Evolutionary conservation across 352 stramenopile genomes (phyloP), one percentile per base, ranked within the genome.

Genomic region (Globisporangium echinulatum): DNA sequence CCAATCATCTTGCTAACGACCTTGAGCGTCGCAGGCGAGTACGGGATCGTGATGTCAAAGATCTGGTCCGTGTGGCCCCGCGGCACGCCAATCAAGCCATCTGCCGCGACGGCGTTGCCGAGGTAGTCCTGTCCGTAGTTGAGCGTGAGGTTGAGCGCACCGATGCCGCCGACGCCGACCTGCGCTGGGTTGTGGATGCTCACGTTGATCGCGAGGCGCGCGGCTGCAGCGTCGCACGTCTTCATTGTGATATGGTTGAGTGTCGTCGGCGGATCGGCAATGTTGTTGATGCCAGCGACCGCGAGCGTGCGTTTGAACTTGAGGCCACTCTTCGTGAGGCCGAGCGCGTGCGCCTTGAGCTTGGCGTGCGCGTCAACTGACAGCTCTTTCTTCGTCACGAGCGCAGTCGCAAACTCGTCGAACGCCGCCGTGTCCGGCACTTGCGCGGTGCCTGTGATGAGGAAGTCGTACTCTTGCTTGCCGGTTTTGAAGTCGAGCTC

Each of bases 81-180:
- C n/a, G 77, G 77, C 17, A 87, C 52, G 46, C 74, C 74, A 40
- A 77, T 52, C 49, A 73, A 55, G 13, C 73, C 64, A 40, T 76
- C 63, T 10, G 61, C 53, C 49, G 79, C 84, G 42, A 84, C 50
- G 2, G 76, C 75, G 61, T 88, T 84, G 17, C 81, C 81, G 48
- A 91, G 61, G 64, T 87, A 91, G 36, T 72, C 68, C 46, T 84
- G 55, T 11, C 65, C 56, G 63, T 80, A 86, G 70, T 87, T 86
- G 19, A 91, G 59, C 15, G 68, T 86, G 62, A 91, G 62, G 64
- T 89, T 91, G 50, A 91, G 74, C 47, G 68, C 62, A 42, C 77
- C 82, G 37, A 91, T 77, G 60, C 79, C 52, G 39, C 42, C 10
- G 52, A 64, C 37, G 1, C 59, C 59, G 33, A 64, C 38, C 9